These are phyloP conservation scores for Opeltia flavorubescens DNA, from an alignment of 495 filamentous ascomycete genomes.

Conservation along the genomic window DNA sequence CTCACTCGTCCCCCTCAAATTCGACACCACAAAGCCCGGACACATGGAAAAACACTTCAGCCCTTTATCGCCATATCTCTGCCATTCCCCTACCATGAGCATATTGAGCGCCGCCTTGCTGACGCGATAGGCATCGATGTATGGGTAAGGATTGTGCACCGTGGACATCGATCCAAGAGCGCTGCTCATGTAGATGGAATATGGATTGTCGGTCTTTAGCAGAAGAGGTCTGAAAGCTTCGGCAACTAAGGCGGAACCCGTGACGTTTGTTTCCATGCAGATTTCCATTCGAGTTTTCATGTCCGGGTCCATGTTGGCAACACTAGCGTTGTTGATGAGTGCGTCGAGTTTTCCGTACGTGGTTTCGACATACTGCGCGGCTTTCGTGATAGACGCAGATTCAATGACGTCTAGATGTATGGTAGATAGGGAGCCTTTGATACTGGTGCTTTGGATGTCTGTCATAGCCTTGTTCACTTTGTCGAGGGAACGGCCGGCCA, in stretches of 20 bases:
- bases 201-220: constrained; percentile 14
- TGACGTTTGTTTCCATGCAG: constrained; percentile 23
- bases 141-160: neutral
- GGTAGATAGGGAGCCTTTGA: constrained; percentile 4
- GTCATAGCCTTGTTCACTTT: constrained; percentile 20
- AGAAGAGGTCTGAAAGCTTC: constrained; percentile 19
- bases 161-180: constrained; percentile 12
- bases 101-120: constrained; percentile 21
- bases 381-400: constrained; percentile 15
- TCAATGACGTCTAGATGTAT: constrained; percentile 23
- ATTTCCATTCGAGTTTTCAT: constrained; percentile 6
- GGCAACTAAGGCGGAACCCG: constrained; percentile 18
- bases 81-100: constrained; percentile 9
- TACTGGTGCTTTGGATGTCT: neutral
- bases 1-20: constrained; percentile 22
- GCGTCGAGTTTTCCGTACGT: constrained; percentile 21
- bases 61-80: constrained; percentile 8
- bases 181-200: constrained; percentile 19
- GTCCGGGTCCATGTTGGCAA: neutral
- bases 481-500: constrained; percentile 17
- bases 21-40: constrained; percentile 21
- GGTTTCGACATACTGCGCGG: constrained; percentile 13
- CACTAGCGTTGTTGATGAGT: constrained; percentile 21
- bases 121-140: constrained; percentile 12
- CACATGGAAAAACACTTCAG: constrained; percentile 17